Evolutionary conservation across 2,329 filamentous ascomycete species (phyloP).

Genomic region (Verticillium nonalfalfae): DNA sequence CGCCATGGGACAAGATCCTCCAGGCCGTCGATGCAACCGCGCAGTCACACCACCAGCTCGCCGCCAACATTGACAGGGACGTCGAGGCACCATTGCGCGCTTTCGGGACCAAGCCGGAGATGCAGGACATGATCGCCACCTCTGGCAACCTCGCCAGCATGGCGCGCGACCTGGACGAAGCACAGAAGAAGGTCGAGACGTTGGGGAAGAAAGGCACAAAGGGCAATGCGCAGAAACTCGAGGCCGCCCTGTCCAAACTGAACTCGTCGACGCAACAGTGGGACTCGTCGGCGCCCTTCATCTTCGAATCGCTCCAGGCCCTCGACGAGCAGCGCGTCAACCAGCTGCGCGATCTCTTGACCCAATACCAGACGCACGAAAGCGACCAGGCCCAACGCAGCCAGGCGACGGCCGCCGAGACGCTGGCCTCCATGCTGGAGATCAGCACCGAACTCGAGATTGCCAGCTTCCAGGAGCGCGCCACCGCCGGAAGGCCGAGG

Average conservation of each 20-base stretch:
- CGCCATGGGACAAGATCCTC: constrained; percentile 84
- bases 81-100: constrained; percentile 78
- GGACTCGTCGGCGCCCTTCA: constrained; percentile 90
- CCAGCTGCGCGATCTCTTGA: constrained; percentile 82
- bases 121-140: constrained; percentile 74
- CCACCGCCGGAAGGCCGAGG: constrained; percentile 13
- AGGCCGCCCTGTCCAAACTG: constrained; percentile 64
- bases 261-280: constrained; percentile 79
- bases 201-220: constrained; percentile 72
- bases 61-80: constrained; percentile 77
- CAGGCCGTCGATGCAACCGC: constrained; percentile 75
- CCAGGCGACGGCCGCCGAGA: constrained; percentile 68
- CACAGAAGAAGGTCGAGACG: constrained; percentile 82
- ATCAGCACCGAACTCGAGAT: constrained; percentile 86
- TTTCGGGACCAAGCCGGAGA: constrained; percentile 69
- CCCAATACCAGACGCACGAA: constrained; percentile 89
- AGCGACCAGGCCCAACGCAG: constrained; percentile 77
- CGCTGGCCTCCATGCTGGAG: constrained; percentile 76
- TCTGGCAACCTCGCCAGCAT: constrained; percentile 73
- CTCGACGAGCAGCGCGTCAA: constrained; percentile 86
- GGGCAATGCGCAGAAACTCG: constrained; percentile 70
- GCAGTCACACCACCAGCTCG: constrained; percentile 74
- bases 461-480: constrained; percentile 12
- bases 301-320: constrained; percentile 88
- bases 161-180: constrained; percentile 78